phyloP scores from a whole-genome alignment of 257 asterid species.

The Anisodus acutangulus region DNA sequence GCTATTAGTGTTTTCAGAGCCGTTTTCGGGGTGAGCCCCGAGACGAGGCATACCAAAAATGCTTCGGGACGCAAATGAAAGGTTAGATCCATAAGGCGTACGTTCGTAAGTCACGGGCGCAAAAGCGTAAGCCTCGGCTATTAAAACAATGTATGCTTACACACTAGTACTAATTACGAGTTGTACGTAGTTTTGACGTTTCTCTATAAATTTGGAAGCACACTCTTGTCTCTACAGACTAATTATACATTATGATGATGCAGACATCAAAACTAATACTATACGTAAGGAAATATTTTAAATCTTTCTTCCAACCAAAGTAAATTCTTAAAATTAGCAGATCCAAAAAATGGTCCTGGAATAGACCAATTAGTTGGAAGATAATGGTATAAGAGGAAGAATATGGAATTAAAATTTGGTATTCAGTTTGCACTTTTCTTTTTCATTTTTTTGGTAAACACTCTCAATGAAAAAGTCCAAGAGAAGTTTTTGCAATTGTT shows the following conservation, averaged over 20 bases:
- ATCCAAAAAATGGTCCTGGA: neutral
- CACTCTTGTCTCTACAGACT: no score
- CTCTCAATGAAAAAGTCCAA: neutral
- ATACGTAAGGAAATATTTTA: neutral
- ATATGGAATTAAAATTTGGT: neutral
- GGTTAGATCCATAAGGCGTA: no score
- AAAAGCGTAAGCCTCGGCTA: no score
- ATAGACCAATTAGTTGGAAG: neutral
- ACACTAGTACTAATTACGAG: no score
- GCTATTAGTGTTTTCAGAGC: no score
- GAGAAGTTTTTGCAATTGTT: neutral
- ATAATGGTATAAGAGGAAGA: neutral
- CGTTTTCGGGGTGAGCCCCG: no score
- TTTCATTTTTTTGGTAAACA: neutral
- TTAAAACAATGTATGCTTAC: no score
- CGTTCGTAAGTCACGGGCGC: no score
- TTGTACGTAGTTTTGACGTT: no score
- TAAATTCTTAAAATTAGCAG: conserved; percentile 9
- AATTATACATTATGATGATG: neutral
- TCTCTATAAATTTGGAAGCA: no score
- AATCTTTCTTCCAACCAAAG: neutral
- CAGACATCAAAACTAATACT: neutral
- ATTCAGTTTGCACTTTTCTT: neutral
- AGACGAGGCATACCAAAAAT: no score
- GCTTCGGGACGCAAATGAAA: no score